These are phyloP conservation scores for Colletotrichum euphorbiae DNA, from an alignment of 2,329 filamentous ascomycete genomes.

Conservation along the genomic window DNA sequence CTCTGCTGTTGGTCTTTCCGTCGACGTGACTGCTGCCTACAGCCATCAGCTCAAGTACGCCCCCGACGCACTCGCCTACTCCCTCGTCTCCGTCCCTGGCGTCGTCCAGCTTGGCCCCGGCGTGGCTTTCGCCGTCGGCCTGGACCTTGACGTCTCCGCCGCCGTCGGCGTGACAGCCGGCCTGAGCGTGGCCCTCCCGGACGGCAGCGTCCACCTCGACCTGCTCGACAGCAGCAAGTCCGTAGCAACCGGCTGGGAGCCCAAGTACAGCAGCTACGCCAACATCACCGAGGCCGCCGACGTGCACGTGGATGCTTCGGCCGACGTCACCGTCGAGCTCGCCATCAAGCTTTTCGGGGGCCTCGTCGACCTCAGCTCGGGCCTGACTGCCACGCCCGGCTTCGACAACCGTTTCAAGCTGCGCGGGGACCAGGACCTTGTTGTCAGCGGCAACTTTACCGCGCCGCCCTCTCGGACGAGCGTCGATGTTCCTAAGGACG, in stretches of 20 bases:
- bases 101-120: conserved; percentile 53
- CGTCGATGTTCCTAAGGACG: conserved; percentile 39
- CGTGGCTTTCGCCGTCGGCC: conserved; percentile 52
- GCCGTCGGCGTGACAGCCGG: conserved; percentile 48
- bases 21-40: conserved; percentile 50
- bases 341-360: conserved; percentile 51
- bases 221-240: conserved; percentile 47
- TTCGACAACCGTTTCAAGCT: conserved; percentile 52
- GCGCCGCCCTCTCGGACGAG: conserved; percentile 1
- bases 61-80: conserved; percentile 51
- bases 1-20: conserved; percentile 51
- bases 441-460: conserved; percentile 29
- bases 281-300: conserved; percentile 49
- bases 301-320: conserved; percentile 49
- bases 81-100: conserved; percentile 53
- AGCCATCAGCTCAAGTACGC: conserved; percentile 50
- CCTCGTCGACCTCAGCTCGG: conserved; percentile 51
- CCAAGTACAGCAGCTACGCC: conserved; percentile 49
- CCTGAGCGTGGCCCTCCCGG: conserved; percentile 47
- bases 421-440: conserved; percentile 44
- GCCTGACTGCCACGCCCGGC: conserved; percentile 51
- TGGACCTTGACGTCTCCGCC: conserved; percentile 50
- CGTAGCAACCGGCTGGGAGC: conserved; percentile 50
- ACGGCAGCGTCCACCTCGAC: conserved; percentile 54
- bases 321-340: conserved; percentile 53